Evolutionary conservation across 2,329 filamentous ascomycete genomes (phyloP).

Genomic region (Aspergillus latus): DNA sequence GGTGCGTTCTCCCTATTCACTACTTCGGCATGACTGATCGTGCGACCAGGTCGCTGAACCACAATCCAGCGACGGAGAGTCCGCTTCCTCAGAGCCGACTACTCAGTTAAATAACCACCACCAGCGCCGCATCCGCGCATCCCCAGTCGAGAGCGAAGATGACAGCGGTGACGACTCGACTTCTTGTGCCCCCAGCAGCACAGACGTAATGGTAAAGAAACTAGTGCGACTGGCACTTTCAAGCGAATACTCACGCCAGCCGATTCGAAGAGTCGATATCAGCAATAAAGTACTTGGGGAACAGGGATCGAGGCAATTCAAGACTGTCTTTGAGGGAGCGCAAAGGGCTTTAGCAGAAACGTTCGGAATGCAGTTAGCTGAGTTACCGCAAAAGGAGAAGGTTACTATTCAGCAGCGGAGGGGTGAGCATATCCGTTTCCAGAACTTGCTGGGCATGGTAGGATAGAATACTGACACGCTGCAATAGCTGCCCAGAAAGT

Average conservation of each 20-base stretch:
- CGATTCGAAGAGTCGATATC: slow-evolving; percentile 60
- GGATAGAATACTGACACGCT: background rate
- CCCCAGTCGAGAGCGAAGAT: slow-evolving; percentile 6
- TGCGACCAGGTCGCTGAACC: slow-evolving; percentile 10
- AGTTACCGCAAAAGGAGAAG: slow-evolving; percentile 79
- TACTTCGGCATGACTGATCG: background rate
- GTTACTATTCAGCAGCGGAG: slow-evolving; percentile 76
- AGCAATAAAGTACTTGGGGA: slow-evolving; percentile 68
- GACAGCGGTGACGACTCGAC: slow-evolving; percentile 19
- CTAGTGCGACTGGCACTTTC: slow-evolving; percentile 62
- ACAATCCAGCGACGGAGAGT: slow-evolving; percentile 11
- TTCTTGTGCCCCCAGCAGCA: slow-evolving; percentile 29
- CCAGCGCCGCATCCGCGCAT: background rate
- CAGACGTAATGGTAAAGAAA: slow-evolving; percentile 56
- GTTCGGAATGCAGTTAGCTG: slow-evolving; percentile 92
- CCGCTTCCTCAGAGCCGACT: slow-evolving; percentile 3
- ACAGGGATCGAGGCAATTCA: slow-evolving; percentile 69
- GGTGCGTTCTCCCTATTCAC: slow-evolving; percentile 20
- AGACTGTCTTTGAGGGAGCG: slow-evolving; percentile 70
- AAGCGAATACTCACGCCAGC: slow-evolving; percentile 59
- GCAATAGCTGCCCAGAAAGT: slow-evolving; percentile 51
- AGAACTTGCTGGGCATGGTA: background rate
- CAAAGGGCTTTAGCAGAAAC: slow-evolving; percentile 68
- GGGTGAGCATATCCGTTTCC: slow-evolving; percentile 50
- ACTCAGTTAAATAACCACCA: background rate